These are phyloP conservation scores for Clarireedia monteithiana DNA, from an alignment of 2,329 filamentous ascomycete genomes.

Conservation along the genomic window DNA sequence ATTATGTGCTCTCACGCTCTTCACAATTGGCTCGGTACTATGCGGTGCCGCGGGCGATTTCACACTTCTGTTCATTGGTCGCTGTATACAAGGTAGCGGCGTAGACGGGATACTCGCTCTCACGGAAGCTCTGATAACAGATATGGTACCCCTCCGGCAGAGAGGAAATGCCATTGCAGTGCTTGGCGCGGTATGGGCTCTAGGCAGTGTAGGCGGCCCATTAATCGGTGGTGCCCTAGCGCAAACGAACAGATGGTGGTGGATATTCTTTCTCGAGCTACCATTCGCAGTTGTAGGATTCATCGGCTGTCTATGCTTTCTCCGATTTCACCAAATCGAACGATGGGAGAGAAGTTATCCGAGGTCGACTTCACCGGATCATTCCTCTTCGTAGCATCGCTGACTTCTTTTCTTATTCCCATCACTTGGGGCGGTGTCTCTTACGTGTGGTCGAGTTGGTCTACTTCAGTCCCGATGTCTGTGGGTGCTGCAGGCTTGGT, in stretches of 20 bases:
- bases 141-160: slow-evolving; percentile 36
- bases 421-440: slow-evolving; percentile 54
- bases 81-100: slow-evolving; percentile 40
- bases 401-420: slow-evolving; percentile 51
- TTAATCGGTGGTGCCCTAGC: slow-evolving; percentile 35
- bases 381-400: slow-evolving; percentile 49
- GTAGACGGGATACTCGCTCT: slow-evolving; percentile 41
- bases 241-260: slow-evolving; percentile 27
- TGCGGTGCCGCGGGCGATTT: slow-evolving; percentile 24
- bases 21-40: slow-evolving; percentile 24
- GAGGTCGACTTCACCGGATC: slow-evolving; percentile 55
- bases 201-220: slow-evolving; percentile 27
- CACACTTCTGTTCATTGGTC: slow-evolving; percentile 25
- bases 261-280: slow-evolving; percentile 23
- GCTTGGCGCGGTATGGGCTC: slow-evolving; percentile 19
- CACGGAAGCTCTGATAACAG: slow-evolving; percentile 36
- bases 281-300: slow-evolving; percentile 16
- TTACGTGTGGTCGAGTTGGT: slow-evolving; percentile 54
- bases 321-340: slow-evolving; percentile 14
- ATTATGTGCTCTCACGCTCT: slow-evolving; percentile 15
- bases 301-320: slow-evolving; percentile 17
- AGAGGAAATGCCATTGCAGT: slow-evolving; percentile 31
- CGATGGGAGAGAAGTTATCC: slow-evolving; percentile 12
- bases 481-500: slow-evolving; percentile 44
- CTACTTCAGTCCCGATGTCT: slow-evolving; percentile 51